Evolutionary conservation across 2,329 filamentous ascomycete species (phyloP), one percentile per base, ranked within the genome.

Genomic region (Hymenoscyphus scutula): DNA sequence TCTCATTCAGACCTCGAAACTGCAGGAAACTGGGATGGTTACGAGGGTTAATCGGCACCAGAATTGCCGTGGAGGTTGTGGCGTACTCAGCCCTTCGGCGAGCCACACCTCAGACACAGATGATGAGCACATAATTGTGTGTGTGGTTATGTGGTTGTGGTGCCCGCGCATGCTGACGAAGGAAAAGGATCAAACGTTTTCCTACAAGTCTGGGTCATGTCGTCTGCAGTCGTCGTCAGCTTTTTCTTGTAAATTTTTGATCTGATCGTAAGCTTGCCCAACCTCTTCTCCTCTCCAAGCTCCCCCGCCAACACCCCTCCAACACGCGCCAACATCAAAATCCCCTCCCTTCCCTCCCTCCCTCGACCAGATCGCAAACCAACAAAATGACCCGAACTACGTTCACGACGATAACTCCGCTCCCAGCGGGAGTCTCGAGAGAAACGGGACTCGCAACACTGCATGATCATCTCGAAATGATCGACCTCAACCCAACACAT

Each of bases 331-430:
- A 25, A 51, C 45, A 51, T 4, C 0, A 10, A 11, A 15, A 51
- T 25, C 45, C 19, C 23, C 19, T 25, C 45, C 19, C 19, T 5
- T 51, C 13, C n/a, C 45, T 51, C 45, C 11, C 19, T 51, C 10
- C 19, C 19, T 19, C 19, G 7, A 25, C 19, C 11, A 19, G 19
- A 51, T 51, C 19, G 19, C 10, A 29, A 19, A 53, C 58, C 73
- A 78, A 68, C 60, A 91, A 92, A 88, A 85, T 85, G 56, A 91
- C 87, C 77, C 57, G 58, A 53, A 85, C 82, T 27, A 80, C 84
- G 25, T 91, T 92, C 78, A 93, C 89, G 53, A 89, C 85, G 58
- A 87, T 92, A 70, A 94, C 90, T 25, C 89, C 91, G 34, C 81
- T 96, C 41, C 91, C 92, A 7, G 70, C 83, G 4, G 80, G 81